Percentiles rank a stretch among this genome's conserved stretches.
Conservation (phyloP, 805 yeast species). For the Kregervanrija fluxuum region DNA sequence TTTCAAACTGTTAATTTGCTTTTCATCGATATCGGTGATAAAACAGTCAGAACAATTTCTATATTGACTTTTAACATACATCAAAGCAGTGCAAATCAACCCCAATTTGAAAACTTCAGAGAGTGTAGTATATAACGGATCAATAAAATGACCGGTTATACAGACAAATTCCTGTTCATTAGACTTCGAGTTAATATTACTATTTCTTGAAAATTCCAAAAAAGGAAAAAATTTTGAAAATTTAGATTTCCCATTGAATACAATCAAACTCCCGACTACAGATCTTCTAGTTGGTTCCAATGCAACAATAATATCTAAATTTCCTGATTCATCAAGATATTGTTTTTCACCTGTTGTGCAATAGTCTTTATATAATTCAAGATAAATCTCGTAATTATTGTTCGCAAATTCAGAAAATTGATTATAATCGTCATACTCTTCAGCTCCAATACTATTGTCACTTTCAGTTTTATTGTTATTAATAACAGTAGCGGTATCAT, state of each 20-base stretch:
- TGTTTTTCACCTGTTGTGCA: no score
- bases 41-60: conserved; percentile 10
- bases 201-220: conserved; percentile 32
- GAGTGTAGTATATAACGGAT: conserved; percentile 45
- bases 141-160: conserved; percentile 45
- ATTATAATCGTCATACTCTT: no score
- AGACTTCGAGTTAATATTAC: no score
- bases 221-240: conserved; percentile 45
- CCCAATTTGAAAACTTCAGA: conserved; percentile 50
- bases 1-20: conserved; percentile 8
- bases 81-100: conserved; percentile 47
- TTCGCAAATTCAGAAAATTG: no score
- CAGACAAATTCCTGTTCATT: conserved; percentile 34
- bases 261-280: conserved; percentile 43
- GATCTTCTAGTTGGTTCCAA: conserved; percentile 44
- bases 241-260: conserved; percentile 38
- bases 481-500: neutral
- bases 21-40: conserved; percentile 6
- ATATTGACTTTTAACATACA: conserved; percentile 32
- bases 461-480: no score
- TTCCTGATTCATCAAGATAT: no score
- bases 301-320: no score
- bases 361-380: no score
- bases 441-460: no score
- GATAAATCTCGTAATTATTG: no score